Percentiles rank a stretch among this genome's conserved stretches.
These are phyloP conservation scores for Brassica carinata DNA, from an alignment of 345 rosid species.

Conservation along the genomic window DNA sequence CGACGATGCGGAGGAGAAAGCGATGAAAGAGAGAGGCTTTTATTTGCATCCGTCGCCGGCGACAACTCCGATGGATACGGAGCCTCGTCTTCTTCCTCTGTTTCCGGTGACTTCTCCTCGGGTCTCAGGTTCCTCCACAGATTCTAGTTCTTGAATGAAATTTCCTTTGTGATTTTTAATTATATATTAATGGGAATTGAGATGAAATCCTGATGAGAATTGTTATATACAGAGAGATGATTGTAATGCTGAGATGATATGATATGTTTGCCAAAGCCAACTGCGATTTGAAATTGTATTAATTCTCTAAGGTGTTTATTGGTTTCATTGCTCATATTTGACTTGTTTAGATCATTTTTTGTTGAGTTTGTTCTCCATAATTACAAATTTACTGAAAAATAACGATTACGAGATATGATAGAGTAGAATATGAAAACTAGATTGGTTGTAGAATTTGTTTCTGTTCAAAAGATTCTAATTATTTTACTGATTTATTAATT, in stretches of 20 bases:
- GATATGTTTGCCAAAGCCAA: constrained; percentile 36
- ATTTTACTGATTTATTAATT: too few relatives aligned
- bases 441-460: background rate
- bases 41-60: constrained; percentile 88
- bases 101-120: constrained; percentile 89
- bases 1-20: constrained; percentile 66
- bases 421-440: background rate
- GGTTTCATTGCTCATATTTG: constrained; percentile 20
- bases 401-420: background rate
- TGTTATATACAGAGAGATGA: constrained; percentile 11
- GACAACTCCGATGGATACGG: constrained; percentile 74
- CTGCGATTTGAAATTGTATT: constrained; percentile 14
- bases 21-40: constrained; percentile 84
- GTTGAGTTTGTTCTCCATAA: background rate
- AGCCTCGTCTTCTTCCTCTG: constrained; percentile 83
- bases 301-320: constrained; percentile 11
- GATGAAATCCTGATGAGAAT: constrained; percentile 35
- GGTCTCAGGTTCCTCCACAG: constrained; percentile 53
- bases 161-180: constrained; percentile 26
- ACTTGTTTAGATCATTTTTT: background rate
- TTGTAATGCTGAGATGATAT: constrained; percentile 46
- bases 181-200: constrained; percentile 34
- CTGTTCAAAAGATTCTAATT: background rate
- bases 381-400: background rate
- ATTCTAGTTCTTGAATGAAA: constrained; percentile 38